Conservation (phyloP, 176 grass and related monocot species). For the Dendrocalamus sinicus region DNA sequence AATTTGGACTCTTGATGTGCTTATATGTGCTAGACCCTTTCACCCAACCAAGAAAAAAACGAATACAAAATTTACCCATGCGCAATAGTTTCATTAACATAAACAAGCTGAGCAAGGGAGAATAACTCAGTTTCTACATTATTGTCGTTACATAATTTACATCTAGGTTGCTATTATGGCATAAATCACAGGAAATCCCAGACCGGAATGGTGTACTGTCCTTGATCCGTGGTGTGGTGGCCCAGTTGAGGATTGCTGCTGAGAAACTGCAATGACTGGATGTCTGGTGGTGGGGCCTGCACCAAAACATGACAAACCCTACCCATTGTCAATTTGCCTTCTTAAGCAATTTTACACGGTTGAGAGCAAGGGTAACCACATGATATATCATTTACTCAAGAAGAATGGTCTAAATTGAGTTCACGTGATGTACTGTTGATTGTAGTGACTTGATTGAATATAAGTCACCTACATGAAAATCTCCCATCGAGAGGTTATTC, state of each 20-base stretch:
- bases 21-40: neutral
- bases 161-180: conserved; percentile 29
- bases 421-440: neutral
- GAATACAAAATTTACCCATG: neutral
- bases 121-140: conserved; percentile 15
- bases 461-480: neutral
- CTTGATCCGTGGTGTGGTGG: conserved; percentile 77
- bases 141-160: conserved; percentile 48
- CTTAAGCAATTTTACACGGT: conserved; percentile 8
- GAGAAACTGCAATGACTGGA: conserved; percentile 79
- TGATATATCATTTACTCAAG: conserved; percentile 2
- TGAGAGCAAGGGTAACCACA: neutral
- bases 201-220: conserved; percentile 81
- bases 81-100: conserved; percentile 25
- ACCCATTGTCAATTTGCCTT: neutral
- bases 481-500: neutral
- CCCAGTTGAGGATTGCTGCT: conserved; percentile 72
- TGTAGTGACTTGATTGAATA: neutral
- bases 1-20: neutral
- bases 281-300: conserved; percentile 61
- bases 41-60: no score
- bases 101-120: neutral
- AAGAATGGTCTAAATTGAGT: conserved; percentile 9
- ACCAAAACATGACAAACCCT: conserved; percentile 16
- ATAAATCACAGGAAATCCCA: conserved; percentile 80